Percentiles rank a stretch among this genome's conserved stretches.
These are phyloP conservation scores for Saccharum hybrid DNA, from an alignment of 202 grass and related monocot genomes.

Conservation along the genomic window DNA sequence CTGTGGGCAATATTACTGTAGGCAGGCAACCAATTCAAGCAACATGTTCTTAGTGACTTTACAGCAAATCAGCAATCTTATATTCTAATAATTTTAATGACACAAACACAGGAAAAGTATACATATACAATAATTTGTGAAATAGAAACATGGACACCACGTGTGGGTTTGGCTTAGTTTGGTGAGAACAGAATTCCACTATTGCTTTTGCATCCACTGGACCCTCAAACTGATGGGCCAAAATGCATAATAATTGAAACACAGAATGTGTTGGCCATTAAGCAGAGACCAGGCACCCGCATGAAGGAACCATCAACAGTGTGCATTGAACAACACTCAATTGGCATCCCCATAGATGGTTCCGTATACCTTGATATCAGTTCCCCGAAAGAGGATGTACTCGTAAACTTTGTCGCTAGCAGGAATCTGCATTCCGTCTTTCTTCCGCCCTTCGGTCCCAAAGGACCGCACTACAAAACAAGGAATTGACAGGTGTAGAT, in stretches of 20 bases:
- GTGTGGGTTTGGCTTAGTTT: background rate
- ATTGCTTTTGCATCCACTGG: background rate
- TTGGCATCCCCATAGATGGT: background rate
- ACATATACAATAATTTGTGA: background rate
- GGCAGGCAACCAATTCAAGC: background rate
- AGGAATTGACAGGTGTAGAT: conserved; percentile 20
- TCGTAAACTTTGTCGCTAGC: conserved; percentile 76
- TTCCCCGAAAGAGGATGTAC: conserved; percentile 81
- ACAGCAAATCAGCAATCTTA: background rate
- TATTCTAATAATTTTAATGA: background rate
- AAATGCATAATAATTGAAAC: background rate
- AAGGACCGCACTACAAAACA: conserved; percentile 69
- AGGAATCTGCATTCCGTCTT: conserved; percentile 74
- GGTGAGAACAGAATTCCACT: background rate
- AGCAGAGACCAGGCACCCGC: background rate
- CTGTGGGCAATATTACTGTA: background rate
- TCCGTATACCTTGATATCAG: conserved; percentile 74
- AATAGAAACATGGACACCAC: background rate
- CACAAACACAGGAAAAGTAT: background rate
- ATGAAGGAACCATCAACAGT: background rate
- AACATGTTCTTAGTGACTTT: background rate
- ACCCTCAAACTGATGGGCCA: background rate
- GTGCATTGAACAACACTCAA: background rate
- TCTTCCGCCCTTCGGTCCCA: conserved; percentile 87
- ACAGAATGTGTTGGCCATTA: background rate